Evolutionary conservation across 805 yeast species (phyloP), one percentile per base, ranked within the genome.

Genomic region (Starmerella asiatica): DNA sequence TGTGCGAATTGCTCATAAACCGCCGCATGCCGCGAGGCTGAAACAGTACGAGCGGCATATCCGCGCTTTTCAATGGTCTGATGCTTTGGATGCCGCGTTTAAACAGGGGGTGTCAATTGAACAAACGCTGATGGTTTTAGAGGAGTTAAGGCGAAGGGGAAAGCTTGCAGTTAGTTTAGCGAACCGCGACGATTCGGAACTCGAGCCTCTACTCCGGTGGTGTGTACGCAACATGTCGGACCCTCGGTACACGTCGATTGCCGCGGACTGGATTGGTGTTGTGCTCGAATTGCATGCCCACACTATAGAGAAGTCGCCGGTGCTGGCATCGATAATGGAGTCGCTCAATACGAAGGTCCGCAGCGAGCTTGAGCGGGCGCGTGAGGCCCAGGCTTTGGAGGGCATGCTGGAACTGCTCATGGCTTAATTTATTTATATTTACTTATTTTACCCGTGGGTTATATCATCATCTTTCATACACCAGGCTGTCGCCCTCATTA

Each of bases 371-470:
- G 70, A 69, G 41, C 76, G 79, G 54, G 81, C 94, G 32, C 73
- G 74, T 56, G 95, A 86, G 56, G 93, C 96, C 5, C 80, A 79
- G 57, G 78, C 75, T 56, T 75, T 91, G 32, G 84, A 80, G 53
- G 98, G 98, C 39, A 91, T 91, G 96, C 65, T 91, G 52, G 93
- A 84, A 60, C 61, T 91, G 50, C 67, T 88, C 52, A 77, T 85
- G 43, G 57, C 56, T 6, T 58, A 59, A 15, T 4, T 6, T 3
- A n/a, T 5, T 8, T 19, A 12, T 9, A 32, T 20, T n/a, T 19
- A 12, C 27, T 7, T 5, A 28, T 23, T 23, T 23, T 23, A 7
- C 7, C n/a, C n/a, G n/a, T n/a, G n/a, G n/a, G n/a, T n/a, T n/a
- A n/a, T n/a, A n/a, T n/a, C n/a, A n/a, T n/a, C n/a, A n/a, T n/a